Evolutionary conservation across 2,329 filamentous ascomycete genomes (phyloP).

Genomic region (Aspergillus uvarum): DNA sequence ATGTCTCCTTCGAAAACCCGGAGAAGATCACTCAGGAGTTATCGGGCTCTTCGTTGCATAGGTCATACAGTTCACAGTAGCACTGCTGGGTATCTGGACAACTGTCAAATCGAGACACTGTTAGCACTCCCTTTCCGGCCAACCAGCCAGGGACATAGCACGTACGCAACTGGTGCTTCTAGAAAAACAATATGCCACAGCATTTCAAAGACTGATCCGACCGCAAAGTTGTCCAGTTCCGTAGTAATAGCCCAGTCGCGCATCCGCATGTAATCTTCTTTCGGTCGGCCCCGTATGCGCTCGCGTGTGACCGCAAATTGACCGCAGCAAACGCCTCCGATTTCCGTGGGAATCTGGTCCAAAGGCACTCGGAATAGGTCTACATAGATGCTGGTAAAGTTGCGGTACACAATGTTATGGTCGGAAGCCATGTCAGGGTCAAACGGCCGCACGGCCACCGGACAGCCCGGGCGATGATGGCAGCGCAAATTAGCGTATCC

Average conservation of each 20-base stretch:
- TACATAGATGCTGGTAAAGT: slow-evolving; percentile 18
- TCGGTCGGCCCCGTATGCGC: slow-evolving; percentile 18
- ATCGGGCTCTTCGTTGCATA: slow-evolving; percentile 4
- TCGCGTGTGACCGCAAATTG: slow-evolving; percentile 27
- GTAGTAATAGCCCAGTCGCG: slow-evolving; percentile 20
- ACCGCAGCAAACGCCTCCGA: slow-evolving; percentile 21
- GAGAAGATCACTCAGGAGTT: not conserved
- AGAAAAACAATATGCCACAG: slow-evolving; percentile 28
- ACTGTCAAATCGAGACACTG: slow-evolving; percentile 2
- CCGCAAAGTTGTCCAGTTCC: slow-evolving; percentile 16
- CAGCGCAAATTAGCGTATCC: slow-evolving; percentile 42
- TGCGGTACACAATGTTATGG: slow-evolving; percentile 20
- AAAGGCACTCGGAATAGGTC: slow-evolving; percentile 13
- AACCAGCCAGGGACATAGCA: not conserved
- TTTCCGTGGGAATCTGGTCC: slow-evolving; percentile 9
- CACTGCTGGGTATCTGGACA: slow-evolving; percentile 13
- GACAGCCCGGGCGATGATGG: slow-evolving; percentile 35
- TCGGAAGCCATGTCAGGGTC: slow-evolving; percentile 23
- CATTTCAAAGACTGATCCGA: slow-evolving; percentile 25
- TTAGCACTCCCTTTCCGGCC: not conserved
- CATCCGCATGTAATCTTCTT: slow-evolving; percentile 22
- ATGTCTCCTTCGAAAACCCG: not conserved
- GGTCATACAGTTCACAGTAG: slow-evolving; percentile 31
- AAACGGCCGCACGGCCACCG: slow-evolving; percentile 31
- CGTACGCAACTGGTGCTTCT: slow-evolving; percentile 18